Base-by-base conservation (phyloP, 202 grass and related monocot genomes). In the Schoenoplectus tabernaemontani region DNA sequence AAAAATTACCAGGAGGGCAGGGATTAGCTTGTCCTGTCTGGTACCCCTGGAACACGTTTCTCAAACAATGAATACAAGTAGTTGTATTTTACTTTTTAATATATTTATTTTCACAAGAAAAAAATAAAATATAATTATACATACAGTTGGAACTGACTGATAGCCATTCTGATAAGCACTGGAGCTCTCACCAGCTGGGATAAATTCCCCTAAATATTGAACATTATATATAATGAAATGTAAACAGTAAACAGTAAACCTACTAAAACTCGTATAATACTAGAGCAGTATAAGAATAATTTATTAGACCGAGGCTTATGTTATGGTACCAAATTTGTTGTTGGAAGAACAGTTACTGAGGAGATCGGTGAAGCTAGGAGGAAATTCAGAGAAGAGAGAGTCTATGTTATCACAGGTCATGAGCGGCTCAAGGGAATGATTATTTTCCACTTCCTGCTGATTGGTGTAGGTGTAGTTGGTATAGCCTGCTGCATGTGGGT, bases 351-450 rank as follows among this genome's bases (percentile, higher is more conserved):
- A 80, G 44, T 63, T 80, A 41, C 24, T 65, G 23, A 64, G 78
- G 39, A 80, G 60, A 53, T 80, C 78, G 7, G 78, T 80, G 39
- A 65, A 80, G 42, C 78, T 80, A 64, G 78, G 59, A 65, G 78
- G 78, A 48, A 65, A 64, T 8, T 12, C 59, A 44, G 70, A 33
- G 47, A 80, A 80, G 8, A 80, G 59, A 37, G 78, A 80, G 32
- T 80, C 78, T 47, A 80, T 64, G 15, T 80, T 57, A 30, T 34
- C 59, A 48, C 36, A 65, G 30, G 78, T 20, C 78, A 80, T 80
- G 36, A 80, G 58, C 8, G 78, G 78, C 39, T 80, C 78, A 1
- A 80, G 42, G 0, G 24, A 39, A 4, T 36, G 23, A 34, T 5
- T 80, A 36, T 80, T 51, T 1, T 64, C 78, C 24, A 19, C 59